These are phyloP conservation scores for Hapsidospora chrysogenum DNA, from an alignment of 495 filamentous ascomycete species.

Conservation along the genomic window DNA sequence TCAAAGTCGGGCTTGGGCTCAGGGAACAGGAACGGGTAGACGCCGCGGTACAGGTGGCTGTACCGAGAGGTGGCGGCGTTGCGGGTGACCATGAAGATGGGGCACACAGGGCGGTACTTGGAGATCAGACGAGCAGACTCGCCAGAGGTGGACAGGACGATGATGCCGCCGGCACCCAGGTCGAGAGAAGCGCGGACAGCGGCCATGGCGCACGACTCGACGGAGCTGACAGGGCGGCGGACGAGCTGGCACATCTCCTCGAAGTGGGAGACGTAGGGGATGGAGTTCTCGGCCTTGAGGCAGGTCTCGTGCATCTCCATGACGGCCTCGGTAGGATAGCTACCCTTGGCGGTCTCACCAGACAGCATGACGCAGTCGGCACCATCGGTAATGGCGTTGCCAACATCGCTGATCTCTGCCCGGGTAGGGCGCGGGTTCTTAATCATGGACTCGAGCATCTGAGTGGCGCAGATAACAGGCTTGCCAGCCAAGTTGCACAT, in stretches of 20 bases:
- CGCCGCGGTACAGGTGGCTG: conserved; percentile 89
- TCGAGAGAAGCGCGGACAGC: conserved; percentile 88
- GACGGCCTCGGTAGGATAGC: conserved; percentile 83
- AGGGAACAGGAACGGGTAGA: conserved; percentile 91
- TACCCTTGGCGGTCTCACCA: conserved; percentile 95
- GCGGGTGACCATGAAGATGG: conserved; percentile 95
- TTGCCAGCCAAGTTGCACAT: conserved; percentile 99
- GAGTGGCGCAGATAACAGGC: conserved; percentile 78
- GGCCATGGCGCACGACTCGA: conserved; percentile 89
- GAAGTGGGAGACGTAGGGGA: conserved; percentile 90
- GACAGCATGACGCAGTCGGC: conserved; percentile 99
- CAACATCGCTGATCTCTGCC: conserved; percentile 92
- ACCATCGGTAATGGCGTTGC: conserved; percentile 93
- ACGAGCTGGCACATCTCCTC: conserved; percentile 80
- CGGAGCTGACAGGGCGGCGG: conserved; percentile 63
- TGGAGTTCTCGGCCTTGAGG: conserved; percentile 85
- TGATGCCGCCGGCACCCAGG: conserved; percentile 86
- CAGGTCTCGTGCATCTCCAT: conserved; percentile 97
- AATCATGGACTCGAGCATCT: conserved; percentile 91
- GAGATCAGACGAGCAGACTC: conserved; percentile 84
- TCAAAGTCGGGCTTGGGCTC: conserved; percentile 87
- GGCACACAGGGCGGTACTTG: conserved; percentile 97
- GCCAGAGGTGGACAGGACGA: conserved; percentile 84
- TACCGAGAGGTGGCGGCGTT: conserved; percentile 72
- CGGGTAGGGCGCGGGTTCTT: conserved; percentile 96